phyloP scores from a whole-genome alignment of 805 yeast genomes.

The Jamesozyma spencerorum region DNA sequence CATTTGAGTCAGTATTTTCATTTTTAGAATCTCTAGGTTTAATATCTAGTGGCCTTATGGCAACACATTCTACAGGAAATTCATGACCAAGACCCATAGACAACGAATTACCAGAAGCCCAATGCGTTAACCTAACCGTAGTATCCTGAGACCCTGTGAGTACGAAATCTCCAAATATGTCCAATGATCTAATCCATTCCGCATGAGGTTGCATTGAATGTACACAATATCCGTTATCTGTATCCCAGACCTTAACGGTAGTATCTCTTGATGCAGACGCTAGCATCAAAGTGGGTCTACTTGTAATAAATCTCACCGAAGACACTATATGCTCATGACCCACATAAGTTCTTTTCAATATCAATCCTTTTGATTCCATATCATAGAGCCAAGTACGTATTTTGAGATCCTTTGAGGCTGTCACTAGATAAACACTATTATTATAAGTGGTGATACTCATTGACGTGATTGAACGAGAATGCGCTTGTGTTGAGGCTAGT shows the following conservation, averaged over 20 bases:
- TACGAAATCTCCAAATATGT: constrained; percentile 47
- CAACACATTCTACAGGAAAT: constrained; percentile 59
- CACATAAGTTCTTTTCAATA: constrained; percentile 49
- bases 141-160: constrained; percentile 76
- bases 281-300: constrained; percentile 38
- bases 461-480: constrained; percentile 53
- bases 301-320: constrained; percentile 38
- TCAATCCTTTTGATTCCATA: constrained; percentile 32
- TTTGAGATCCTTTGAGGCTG: constrained; percentile 41
- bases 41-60: constrained; percentile 45
- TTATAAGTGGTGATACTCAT: constrained; percentile 8
- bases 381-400: constrained; percentile 44
- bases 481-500: constrained; percentile 58
- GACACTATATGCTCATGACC: constrained; percentile 90
- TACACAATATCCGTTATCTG: constrained; percentile 56
- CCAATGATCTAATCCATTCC: constrained; percentile 78
- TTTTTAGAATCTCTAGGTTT: constrained; percentile 35
- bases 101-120: constrained; percentile 56
- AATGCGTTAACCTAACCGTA: constrained; percentile 57
- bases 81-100: constrained; percentile 65
- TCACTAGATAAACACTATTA: constrained; percentile 30
- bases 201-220: constrained; percentile 68
- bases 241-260: constrained; percentile 56
- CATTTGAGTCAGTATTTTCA: not conserved
- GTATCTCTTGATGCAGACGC: constrained; percentile 59